Conservation (phyloP, 2,329 filamentous ascomycete species). For the Ampelomyces quisqualis region DNA sequence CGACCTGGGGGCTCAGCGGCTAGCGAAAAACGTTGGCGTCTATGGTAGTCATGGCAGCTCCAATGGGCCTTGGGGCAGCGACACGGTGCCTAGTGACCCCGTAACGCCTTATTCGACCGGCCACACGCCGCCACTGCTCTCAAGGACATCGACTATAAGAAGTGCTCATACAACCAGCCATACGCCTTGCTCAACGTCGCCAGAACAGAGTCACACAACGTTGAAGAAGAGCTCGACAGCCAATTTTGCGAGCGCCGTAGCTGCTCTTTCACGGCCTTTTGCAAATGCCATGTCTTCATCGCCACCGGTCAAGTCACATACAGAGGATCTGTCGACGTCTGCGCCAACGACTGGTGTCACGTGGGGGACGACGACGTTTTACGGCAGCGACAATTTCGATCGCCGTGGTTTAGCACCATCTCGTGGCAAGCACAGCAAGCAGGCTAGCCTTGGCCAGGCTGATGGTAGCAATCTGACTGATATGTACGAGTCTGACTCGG, state of each 20-base stretch:
- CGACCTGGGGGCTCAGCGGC: constrained; percentile 36
- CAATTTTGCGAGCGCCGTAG: constrained; percentile 45
- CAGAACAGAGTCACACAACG: constrained; percentile 40
- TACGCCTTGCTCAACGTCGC: constrained; percentile 46
- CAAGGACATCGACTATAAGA: constrained; percentile 44
- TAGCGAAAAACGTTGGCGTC: constrained; percentile 34
- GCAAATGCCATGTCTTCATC: constrained; percentile 43
- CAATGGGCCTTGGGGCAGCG: constrained; percentile 52
- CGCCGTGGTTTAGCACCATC: constrained; percentile 23
- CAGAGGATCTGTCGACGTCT: constrained; percentile 46
- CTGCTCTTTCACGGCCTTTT: constrained; percentile 45
- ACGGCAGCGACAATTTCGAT: constrained; percentile 38
- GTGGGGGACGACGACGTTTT: constrained; percentile 50
- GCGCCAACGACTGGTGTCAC: constrained; percentile 48
- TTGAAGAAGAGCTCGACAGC: constrained; percentile 38
- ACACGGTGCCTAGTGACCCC: constrained; percentile 45
- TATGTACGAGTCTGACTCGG: constrained; percentile 38
- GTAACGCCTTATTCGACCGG: constrained; percentile 56
- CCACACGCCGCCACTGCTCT: constrained; percentile 53
- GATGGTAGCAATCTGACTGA: constrained; percentile 34
- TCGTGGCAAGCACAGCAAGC: constrained; percentile 43
- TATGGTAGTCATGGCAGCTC: constrained; percentile 55
- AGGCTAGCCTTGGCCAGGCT: constrained; percentile 39
- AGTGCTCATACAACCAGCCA: constrained; percentile 41
- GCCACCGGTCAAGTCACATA: constrained; percentile 37